Base-by-base conservation (phyloP, 345 rosid species). In the Clarkia xantiana region DNA sequence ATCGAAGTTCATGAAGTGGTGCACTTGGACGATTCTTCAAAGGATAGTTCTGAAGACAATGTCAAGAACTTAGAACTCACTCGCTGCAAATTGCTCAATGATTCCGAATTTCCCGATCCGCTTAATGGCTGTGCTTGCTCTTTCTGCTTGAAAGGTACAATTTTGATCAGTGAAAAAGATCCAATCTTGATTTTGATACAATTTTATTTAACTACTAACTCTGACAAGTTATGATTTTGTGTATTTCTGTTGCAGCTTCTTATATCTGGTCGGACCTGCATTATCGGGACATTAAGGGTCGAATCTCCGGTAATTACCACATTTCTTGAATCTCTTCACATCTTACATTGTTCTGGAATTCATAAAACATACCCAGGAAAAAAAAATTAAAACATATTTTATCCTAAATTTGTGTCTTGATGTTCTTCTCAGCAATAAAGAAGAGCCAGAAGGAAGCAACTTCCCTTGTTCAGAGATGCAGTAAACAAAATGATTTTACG, bases 181-280 rank as follows among this genome's bases (percentile, higher is more conserved):
- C 44, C 18, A 38, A 4, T n/a, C 19, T 52, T 10, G 4, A 10
- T 48, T n/a, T 20, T 14, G 44, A 47, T 47, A 29, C 48, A 23
- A 18, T 56, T 48, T 55, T 40, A 15, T 2, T 22, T n/a, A n/a
- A n/a, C 11, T n/a, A 39, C 40, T 2, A 40, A 52, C 40, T 6
- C 47, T n/a, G 42, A 57, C 43, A 20, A 14, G 55, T 18, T 4
- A 52, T 19, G 40, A n/a, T n/a, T 44, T 36, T 10, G 12, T 18
- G 4, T 42, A 13, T 54, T 25, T 44, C 49, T 23, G 56, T 12
- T 58, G 62, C 79, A 91, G 98, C 94, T 71, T 83, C 93, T 54
- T 76, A 72, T 65, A 91, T 91, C 23, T 91, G 83, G 96, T 73
- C 94, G 11, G 96, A 86, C 74, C 86, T 91, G 51, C 81, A 86